Evolutionary conservation across 306 rosid species (phyloP), one percentile per base, ranked within the genome.

Genomic region (Gastrolobium bilobum): DNA sequence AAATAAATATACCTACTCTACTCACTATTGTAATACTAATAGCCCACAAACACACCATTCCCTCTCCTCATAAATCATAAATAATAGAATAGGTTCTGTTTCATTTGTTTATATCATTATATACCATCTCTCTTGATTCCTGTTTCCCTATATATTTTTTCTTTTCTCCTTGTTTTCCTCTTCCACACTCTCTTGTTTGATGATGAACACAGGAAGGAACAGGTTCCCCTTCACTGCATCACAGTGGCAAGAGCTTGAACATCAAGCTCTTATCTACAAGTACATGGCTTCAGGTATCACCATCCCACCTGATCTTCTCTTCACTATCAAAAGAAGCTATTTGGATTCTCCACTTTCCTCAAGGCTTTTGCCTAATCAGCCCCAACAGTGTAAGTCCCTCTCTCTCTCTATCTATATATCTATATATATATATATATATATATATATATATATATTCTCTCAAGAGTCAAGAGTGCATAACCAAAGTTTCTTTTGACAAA

Each of bases 181-280:
- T 13, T 46, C 60, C 10, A 7, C 20, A 10, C 4, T 4, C 10
- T 0, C 2, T 33, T 44, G 81, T 7, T 31, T 53, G 50, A 82
- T 63, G 70, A 87, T 86, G 88, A 90, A 82, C 33, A 20, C 26
- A 20, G 82, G 81, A 69, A 86, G 85, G 77, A 86, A 42, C 85
- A 86, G 83, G 83, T 84, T 84, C 53, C 98, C 96, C 1, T 94
- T 94, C 71, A 90, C 96, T 10, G 88, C 88, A 40, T 71, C 93
- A 68, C 98, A 94, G 71, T 94, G 98, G 98, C 98, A 94, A 80
- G 98, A 94, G 83, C 98, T 94, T 77, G 97, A 94, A 73, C 96
- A 89, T 34, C 98, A 94, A 90, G 98, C 98, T 72, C 96, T 94
- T 5, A 84, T 94, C 65, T 94, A 82, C 83, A 94, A 94, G 86